These are phyloP conservation scores for Corymbia calophylla DNA, from an alignment of 441 rosid species.

Conservation along the genomic window DNA sequence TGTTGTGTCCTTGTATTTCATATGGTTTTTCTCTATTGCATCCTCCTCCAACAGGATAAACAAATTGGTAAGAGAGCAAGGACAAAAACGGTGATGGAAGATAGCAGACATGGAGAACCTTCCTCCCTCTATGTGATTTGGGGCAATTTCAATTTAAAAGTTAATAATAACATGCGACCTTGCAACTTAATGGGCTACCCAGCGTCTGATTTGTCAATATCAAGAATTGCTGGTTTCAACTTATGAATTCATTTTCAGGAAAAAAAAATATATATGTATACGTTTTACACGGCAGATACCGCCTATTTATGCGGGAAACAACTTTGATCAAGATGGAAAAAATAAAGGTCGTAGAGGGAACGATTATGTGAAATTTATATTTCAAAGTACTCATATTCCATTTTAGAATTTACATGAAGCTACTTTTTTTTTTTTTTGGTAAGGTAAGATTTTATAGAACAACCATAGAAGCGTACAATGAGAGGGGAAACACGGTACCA, in stretches of 20 bases:
- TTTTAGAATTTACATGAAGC: no score
- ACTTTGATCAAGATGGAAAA: background rate
- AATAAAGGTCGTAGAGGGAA: background rate
- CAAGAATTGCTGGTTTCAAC: background rate
- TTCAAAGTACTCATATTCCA: no score
- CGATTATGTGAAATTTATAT: background rate
- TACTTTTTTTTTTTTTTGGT: no score
- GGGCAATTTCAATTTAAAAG: background rate
- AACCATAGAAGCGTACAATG: no score
- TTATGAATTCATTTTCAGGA: background rate
- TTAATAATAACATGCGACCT: background rate
- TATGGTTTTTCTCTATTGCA: background rate
- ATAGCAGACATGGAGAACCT: no score
- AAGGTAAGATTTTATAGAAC: no score
- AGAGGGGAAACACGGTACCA: no score
- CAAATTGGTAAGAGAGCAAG: background rate
- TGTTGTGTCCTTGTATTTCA: background rate
- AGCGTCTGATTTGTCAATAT: background rate
- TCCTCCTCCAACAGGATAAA: background rate
- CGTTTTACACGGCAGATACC: background rate
- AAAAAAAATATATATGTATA: background rate
- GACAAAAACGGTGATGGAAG: background rate
- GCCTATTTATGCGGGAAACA: background rate
- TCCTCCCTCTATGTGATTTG: background rate
- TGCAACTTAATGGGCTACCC: background rate